phyloP scores from a whole-genome alignment of 345 rosid species.

The Ceriops decandra region DNA sequence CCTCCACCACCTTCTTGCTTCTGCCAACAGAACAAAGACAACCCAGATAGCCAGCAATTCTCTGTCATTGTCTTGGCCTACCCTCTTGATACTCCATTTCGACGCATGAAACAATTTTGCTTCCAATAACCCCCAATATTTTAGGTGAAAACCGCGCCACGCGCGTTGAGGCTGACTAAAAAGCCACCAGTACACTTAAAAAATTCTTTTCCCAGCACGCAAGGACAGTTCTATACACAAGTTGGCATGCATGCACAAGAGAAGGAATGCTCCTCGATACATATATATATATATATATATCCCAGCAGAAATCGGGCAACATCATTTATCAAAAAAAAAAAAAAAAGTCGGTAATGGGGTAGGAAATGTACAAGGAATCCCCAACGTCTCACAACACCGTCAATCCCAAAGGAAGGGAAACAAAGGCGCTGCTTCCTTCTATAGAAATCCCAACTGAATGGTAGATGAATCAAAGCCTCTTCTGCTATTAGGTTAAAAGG shows the following conservation, averaged over 20 bases:
- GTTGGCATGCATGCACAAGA: not conserved
- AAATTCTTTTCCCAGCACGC: no score
- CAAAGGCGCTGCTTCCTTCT: slow-evolving; percentile 9
- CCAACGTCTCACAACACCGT: slow-evolving; percentile 19
- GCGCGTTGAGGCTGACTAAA: no score
- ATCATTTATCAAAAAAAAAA: not conserved
- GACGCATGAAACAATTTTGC: no score
- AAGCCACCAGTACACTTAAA: no score
- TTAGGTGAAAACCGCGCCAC: no score
- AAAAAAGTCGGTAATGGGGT: slow-evolving; percentile 13
- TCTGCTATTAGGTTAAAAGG: slow-evolving; percentile 41
- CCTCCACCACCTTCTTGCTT: no score
- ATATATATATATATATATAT: not conserved
- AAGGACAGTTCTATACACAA: no score
- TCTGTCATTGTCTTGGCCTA: no score
- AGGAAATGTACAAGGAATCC: slow-evolving; percentile 45
- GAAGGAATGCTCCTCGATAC: not conserved
- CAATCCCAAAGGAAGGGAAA: slow-evolving; percentile 6
- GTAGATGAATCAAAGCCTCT: slow-evolving; percentile 19
- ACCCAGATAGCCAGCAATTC: no score
- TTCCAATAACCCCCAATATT: no score
- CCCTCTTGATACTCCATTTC: no score
- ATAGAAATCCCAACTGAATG: slow-evolving; percentile 9
- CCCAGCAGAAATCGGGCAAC: not conserved
- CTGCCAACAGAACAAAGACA: no score